phyloP scores from a whole-genome alignment of 352 stramenopile species.

The Pythium rishiriense region DNA sequence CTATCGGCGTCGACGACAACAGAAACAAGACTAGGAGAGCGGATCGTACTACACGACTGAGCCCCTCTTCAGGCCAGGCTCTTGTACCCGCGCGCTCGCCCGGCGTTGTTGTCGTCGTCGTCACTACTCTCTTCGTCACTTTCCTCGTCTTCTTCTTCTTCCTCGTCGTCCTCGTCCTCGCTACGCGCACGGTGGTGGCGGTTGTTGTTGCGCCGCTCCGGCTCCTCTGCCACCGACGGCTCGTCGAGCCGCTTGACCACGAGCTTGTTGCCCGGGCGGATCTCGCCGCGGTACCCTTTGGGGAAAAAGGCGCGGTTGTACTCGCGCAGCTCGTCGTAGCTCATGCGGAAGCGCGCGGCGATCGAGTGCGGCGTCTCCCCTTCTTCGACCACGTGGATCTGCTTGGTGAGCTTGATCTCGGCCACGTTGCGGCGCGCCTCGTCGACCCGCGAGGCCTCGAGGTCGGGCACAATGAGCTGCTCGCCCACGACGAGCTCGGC shows the following conservation, averaged over 20 bases:
- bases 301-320: conserved; percentile 87
- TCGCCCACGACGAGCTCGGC: conserved; percentile 60
- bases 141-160: conserved; percentile 21
- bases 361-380: conserved; percentile 75
- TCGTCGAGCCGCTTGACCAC: conserved; percentile 67
- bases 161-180: not conserved
- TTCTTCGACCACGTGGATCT: conserved; percentile 78
- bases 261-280: conserved; percentile 74
- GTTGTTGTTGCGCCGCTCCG: not conserved
- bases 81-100: conserved; percentile 9
- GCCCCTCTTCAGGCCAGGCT: not conserved
- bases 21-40: not conserved
- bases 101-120: not conserved
- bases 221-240: conserved; percentile 36
- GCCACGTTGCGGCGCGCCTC: conserved; percentile 66
- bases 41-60: not conserved
- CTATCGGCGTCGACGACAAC: not conserved
- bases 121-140: not conserved
- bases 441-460: conserved; percentile 51
- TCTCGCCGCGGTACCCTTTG: conserved; percentile 82
- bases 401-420: conserved; percentile 84
- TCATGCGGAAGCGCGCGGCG: conserved; percentile 69
- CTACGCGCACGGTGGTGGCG: not conserved
- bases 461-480: conserved; percentile 74
- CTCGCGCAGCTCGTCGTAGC: conserved; percentile 83